Evolutionary conservation across 495 filamentous ascomycete species (phyloP).

Genomic region (Trichoderma asperelloides): DNA sequence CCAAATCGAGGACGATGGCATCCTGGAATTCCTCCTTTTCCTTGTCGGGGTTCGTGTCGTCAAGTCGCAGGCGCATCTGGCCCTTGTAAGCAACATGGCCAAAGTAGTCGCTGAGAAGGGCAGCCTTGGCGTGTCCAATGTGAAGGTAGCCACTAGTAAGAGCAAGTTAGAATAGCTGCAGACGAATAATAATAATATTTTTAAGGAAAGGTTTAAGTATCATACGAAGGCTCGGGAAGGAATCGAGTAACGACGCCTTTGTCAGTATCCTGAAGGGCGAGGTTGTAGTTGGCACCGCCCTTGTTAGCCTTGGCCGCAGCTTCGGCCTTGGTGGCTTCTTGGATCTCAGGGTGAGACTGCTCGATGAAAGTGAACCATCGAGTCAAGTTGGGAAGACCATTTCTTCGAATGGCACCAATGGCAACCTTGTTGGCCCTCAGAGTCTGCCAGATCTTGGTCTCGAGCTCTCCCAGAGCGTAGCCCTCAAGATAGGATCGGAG

Average conservation of each 20-base stretch:
- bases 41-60: constrained; percentile 90
- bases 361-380: constrained; percentile 89
- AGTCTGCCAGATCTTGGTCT: constrained; percentile 76
- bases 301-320: constrained; percentile 62
- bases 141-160: constrained; percentile 66
- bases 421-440: constrained; percentile 83
- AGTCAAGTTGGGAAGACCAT: constrained; percentile 63
- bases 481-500: constrained; percentile 81
- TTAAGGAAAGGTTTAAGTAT: constrained; percentile 11
- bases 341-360: constrained; percentile 62
- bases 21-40: constrained; percentile 91
- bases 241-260: constrained; percentile 92
- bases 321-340: constrained; percentile 44
- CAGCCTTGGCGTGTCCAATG: constrained; percentile 90
- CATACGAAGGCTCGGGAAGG: constrained; percentile 88
- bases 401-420: constrained; percentile 68
- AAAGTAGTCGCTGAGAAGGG: constrained; percentile 88
- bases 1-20: constrained; percentile 77
- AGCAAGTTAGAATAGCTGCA: constrained; percentile 1
- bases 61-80: constrained; percentile 73
- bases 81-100: constrained; percentile 83
- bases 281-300: constrained; percentile 82
- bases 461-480: constrained; percentile 67
- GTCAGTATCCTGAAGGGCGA: constrained; percentile 77
- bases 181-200: constrained; percentile 17